Conservation (phyloP, 768 basidiomycete genomes). For the Paxillus ammoniavirescens region DNA sequence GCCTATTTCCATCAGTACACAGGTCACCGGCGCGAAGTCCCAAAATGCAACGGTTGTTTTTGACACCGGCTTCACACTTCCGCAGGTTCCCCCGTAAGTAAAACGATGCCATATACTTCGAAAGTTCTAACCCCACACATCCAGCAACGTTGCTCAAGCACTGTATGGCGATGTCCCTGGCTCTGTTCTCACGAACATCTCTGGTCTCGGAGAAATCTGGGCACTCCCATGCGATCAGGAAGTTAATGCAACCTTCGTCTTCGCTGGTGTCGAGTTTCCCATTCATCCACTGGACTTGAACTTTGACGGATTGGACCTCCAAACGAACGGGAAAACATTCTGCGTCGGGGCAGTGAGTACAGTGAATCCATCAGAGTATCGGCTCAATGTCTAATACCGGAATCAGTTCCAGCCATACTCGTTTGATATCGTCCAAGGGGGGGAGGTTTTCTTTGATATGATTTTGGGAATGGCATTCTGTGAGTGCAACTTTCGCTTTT, state of each 20-base stretch:
- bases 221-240: slow-evolving; percentile 60
- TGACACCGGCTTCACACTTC: slow-evolving; percentile 69
- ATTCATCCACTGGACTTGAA: slow-evolving; percentile 68
- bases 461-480: slow-evolving; percentile 74
- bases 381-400: neutral
- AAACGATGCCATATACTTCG: slow-evolving; percentile 1
- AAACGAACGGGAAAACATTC: slow-evolving; percentile 18
- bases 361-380: neutral
- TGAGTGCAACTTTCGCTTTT: slow-evolving; percentile 31
- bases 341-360: slow-evolving; percentile 47
- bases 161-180: slow-evolving; percentile 58
- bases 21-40: slow-evolving; percentile 42
- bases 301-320: slow-evolving; percentile 17
- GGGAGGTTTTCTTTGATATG: slow-evolving; percentile 46
- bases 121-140: slow-evolving; percentile 12
- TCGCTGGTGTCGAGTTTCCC: slow-evolving; percentile 54
- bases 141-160: slow-evolving; percentile 51
- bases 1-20: slow-evolving; percentile 42
- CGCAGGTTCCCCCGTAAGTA: slow-evolving; percentile 56
- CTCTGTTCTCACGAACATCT: slow-evolving; percentile 44
- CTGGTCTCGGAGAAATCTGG: slow-evolving; percentile 49
- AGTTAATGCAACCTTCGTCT: slow-evolving; percentile 64
- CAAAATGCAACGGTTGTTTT: slow-evolving; percentile 58
- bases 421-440: slow-evolving; percentile 36
- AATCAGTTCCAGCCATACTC: slow-evolving; percentile 68